A percentile compares a stretch with the other conserved stretches of the same genome.
Conservation (phyloP, 306 rosid genomes). For the cucumber (Cucumis sativus) region DNA sequence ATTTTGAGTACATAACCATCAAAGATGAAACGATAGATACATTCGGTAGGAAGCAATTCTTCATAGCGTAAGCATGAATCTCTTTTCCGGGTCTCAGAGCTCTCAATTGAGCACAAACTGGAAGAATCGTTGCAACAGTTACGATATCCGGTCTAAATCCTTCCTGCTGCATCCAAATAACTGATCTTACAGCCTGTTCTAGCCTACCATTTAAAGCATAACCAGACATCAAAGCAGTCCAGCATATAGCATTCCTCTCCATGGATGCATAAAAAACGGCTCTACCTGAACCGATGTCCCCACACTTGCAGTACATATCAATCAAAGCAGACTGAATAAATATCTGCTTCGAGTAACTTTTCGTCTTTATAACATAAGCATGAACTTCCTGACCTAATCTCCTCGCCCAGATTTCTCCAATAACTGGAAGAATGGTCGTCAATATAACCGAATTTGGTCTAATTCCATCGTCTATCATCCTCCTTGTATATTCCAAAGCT, state of each 20-base stretch:
- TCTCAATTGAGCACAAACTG: slow-evolving; percentile 62
- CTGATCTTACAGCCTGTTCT: slow-evolving; percentile 64
- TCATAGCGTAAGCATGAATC: slow-evolving; percentile 69
- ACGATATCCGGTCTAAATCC: slow-evolving; percentile 68
- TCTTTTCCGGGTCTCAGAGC: slow-evolving; percentile 56
- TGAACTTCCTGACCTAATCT: slow-evolving; percentile 58
- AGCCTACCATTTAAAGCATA: slow-evolving; percentile 56
- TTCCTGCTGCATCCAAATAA: slow-evolving; percentile 91
- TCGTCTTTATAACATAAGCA: slow-evolving; percentile 58
- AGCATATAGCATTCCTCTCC: slow-evolving; percentile 67
- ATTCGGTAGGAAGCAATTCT: slow-evolving; percentile 55
- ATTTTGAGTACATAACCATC: slow-evolving; percentile 71
- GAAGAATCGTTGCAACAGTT: slow-evolving; percentile 58
- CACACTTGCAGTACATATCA: slow-evolving; percentile 85
- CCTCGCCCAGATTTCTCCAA: slow-evolving; percentile 38
- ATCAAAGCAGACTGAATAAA: slow-evolving; percentile 62
- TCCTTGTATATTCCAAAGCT: slow-evolving; percentile 39
- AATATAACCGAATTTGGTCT: slow-evolving; percentile 39
- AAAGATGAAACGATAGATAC: slow-evolving; percentile 47
- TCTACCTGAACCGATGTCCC: slow-evolving; percentile 52
- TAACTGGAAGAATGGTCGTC: slow-evolving; percentile 36
- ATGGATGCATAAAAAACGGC: slow-evolving; percentile 44
- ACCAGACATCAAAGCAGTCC: slow-evolving; percentile 81
- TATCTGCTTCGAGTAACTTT: slow-evolving; percentile 34
- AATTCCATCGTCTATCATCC: slow-evolving; percentile 41